phyloP scores from a whole-genome alignment of 2,329 filamentous ascomycete species.

The Proliferodiscus dingleyae region DNA sequence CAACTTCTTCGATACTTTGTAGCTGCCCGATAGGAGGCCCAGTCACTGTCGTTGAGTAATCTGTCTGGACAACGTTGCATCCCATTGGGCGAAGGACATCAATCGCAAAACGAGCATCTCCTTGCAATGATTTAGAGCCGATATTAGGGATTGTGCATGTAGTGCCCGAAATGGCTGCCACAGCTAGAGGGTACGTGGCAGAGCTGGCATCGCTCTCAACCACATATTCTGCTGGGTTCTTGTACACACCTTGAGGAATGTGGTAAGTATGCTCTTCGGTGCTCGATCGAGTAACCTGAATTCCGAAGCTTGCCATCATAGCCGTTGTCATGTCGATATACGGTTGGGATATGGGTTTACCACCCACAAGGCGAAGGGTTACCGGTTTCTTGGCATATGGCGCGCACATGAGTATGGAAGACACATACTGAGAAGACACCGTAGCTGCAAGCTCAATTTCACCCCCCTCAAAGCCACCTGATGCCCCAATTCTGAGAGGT shows the following conservation, averaged over 20 bases:
- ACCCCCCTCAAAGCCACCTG: conserved; percentile 78
- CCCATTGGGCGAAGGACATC: conserved; percentile 92
- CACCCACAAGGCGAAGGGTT: conserved; percentile 84
- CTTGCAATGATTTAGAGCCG: conserved; percentile 84
- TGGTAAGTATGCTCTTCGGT: conserved; percentile 88
- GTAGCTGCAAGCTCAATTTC: conserved; percentile 89
- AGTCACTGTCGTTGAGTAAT: conserved; percentile 84
- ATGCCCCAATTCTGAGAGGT: conserved; percentile 76
- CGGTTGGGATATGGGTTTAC: conserved; percentile 91
- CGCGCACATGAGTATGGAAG: conserved; percentile 92
- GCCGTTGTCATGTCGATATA: conserved; percentile 99
- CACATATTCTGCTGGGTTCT: conserved; percentile 78
- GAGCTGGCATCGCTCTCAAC: conserved; percentile 98
- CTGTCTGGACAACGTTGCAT: conserved; percentile 80
- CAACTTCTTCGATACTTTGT: conserved; percentile 72
- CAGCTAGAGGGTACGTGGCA: conserved; percentile 89
- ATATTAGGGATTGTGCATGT: conserved; percentile 97
- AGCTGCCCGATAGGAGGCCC: conserved; percentile 73
- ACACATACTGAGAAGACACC: conserved; percentile 98
- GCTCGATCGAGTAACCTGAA: conserved; percentile 69
- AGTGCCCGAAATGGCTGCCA: conserved; percentile 92
- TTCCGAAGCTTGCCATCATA: conserved; percentile 94
- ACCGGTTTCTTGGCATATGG: conserved; percentile 95
- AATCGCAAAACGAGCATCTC: conserved; percentile 88
- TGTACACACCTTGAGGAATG: conserved; percentile 79